Base-by-base conservation (phyloP, 805 yeast species). In the Jamesozyma jinghongensis region DNA sequence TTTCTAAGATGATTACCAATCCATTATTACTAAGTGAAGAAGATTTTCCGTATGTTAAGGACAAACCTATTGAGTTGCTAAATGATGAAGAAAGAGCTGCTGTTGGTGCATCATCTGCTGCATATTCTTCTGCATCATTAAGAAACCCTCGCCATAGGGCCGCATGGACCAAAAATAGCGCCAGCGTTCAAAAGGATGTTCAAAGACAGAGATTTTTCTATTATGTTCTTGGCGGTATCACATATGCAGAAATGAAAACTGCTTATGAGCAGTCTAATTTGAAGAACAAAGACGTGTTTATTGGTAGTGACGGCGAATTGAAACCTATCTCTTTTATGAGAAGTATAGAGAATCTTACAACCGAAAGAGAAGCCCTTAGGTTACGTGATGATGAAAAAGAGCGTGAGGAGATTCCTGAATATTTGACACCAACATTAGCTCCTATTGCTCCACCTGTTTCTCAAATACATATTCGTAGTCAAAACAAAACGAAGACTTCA, bases 221-320 rank as follows among this genome's bases (percentile, higher is more conserved):
- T 42, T 92, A 78, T 54, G 73, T 86, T 20, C 81, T 94, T 2
- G 99, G 99, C 18, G 98, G 97, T 7, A 62, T 84, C 17, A 85
- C 97, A 0, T 75, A 81, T 49, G 74, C 88, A 2, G 99, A 92
- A 60, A 65, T 82, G 22, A 73, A 90, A 46, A 72, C 85, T 11
- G 78, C 80, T 3, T 80, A 84, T 51, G 90, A 85, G 47, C 68
- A 86, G 36, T 73, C 85, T 7, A 61, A 66, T 14, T 59, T 70
- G 34, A 68, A 75, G 42, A 75, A 81, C 53, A 80, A 77, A 55
- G 95, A 86, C 45, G 73, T 92, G 14, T 75, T 81, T 45, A 64
- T 90, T 43, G 97, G 97, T 0, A 77, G 88, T 12, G 94, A 84
- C 56, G 77, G 81, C 40, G 61, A 85, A 2, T 63, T 85, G 45